Conservation (phyloP, 2,329 filamentous ascomycete species). For the Juglanconis oblonga region DNA sequence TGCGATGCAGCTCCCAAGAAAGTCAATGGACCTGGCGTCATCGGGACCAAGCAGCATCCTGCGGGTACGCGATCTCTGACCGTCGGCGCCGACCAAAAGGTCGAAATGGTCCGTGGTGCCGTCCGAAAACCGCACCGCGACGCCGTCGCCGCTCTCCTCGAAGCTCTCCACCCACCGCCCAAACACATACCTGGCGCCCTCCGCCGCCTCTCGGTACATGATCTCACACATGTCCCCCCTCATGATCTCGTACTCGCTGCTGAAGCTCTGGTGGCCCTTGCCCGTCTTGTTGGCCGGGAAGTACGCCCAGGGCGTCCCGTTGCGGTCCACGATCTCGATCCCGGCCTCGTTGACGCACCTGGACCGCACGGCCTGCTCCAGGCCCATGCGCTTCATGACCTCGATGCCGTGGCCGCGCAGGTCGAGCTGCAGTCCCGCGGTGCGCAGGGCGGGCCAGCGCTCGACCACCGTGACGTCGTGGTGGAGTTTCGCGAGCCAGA, state of each 20-base stretch:
- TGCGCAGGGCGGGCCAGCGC: slow-evolving; percentile 37
- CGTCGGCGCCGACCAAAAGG: slow-evolving; percentile 53
- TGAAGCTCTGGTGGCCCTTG: slow-evolving; percentile 41
- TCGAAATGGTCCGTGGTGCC: slow-evolving; percentile 43
- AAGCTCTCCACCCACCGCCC: slow-evolving; percentile 25
- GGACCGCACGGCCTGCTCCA: slow-evolving; percentile 33
- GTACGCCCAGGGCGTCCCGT: slow-evolving; percentile 37
- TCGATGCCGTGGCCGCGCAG: slow-evolving; percentile 49
- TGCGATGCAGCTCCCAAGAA: slow-evolving; percentile 22
- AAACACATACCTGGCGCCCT: slow-evolving; percentile 26
- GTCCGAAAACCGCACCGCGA: slow-evolving; percentile 37
- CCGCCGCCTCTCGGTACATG: slow-evolving; percentile 36
- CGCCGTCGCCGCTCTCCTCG: slow-evolving; percentile 23
- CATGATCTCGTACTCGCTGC: slow-evolving; percentile 59
- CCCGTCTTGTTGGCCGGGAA: slow-evolving; percentile 38
- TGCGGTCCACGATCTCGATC: slow-evolving; percentile 34
- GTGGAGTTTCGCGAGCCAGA: slow-evolving; percentile 40
- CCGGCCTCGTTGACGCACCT: slow-evolving; percentile 25
- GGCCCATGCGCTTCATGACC: slow-evolving; percentile 49
- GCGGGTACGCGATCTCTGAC: slow-evolving; percentile 46
- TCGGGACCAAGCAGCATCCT: slow-evolving; percentile 34
- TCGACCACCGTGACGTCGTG: slow-evolving; percentile 42
- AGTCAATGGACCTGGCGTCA: slow-evolving; percentile 19
- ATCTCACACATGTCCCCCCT: slow-evolving; percentile 50
- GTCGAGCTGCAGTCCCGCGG: slow-evolving; percentile 52